Evolutionary conservation across 768 basidiomycete genomes (phyloP), one percentile per base, ranked within the genome.

Genomic region (Lentinula guzmanii): DNA sequence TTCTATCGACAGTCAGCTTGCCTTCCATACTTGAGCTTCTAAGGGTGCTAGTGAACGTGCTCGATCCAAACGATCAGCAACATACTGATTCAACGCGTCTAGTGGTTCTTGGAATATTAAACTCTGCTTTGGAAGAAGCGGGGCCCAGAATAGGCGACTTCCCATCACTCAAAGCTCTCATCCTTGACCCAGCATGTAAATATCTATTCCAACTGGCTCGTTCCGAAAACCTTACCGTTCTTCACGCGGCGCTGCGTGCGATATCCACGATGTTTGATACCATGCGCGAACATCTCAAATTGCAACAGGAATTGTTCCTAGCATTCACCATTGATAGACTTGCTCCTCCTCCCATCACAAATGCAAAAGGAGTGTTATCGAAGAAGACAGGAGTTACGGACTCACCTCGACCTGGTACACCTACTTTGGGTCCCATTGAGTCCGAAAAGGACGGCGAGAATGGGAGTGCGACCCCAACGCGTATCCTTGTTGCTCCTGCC

Each of bases 31-130:
- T 94, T 16, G 96, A 98, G 70, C 86, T 99, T 5, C 79, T 98
- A 39, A 89, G 95, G 2, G 97, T 98, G 37, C 84, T 99, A 60
- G 87, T 98, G 69, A 94, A 96, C 67, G 91, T 99, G 43, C 80
- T 99, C 53, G 94, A 98, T 72, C 97, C 97, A 18, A 90, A 85
- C 66, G 94, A 96, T 70, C 91, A 93, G 65, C 86, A 94, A 58
- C 96, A 98, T 70, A 98, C 97, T 3, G 97, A 98, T 71, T 93
- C 95, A 4, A 97, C 95, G 58, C 87, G 97, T 13, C 79, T 96
- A 7, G 88, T 90, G 59, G 92, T 95, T 0, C 82, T 99, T 24
- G 82, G 89, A 1, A 89, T 95, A 60, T 81, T 99, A 60, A 94
- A 95, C 68, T 81, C 87, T 21, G 90, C 93, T 2, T 86, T 98